phyloP scores from a whole-genome alignment of 1,139 yeast genomes.

The Pichia sp. region DNA sequence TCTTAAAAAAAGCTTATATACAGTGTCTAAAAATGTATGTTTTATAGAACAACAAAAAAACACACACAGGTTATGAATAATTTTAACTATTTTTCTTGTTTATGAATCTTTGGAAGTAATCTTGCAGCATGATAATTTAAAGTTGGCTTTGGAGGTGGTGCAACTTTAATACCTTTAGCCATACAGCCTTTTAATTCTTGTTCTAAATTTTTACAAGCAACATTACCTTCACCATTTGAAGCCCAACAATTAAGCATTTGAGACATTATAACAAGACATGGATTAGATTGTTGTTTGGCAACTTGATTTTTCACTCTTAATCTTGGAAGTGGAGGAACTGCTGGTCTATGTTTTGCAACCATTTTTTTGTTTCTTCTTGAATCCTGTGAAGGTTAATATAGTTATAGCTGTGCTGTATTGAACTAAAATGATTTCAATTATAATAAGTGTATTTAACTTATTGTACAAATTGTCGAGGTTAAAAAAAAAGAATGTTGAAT shows the following conservation, averaged over 20 bases:
- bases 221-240: constrained; percentile 80
- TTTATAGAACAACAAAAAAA: too few species aligned
- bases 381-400: too few species aligned
- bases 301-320: constrained; percentile 63
- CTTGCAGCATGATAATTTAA: constrained; percentile 82
- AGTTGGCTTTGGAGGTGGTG: constrained; percentile 41
- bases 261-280: constrained; percentile 78
- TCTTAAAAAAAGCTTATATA: too few species aligned
- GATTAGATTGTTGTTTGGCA: constrained; percentile 53
- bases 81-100: constrained; percentile 20
- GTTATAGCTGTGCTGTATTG: too few species aligned
- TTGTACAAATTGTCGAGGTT: too few species aligned
- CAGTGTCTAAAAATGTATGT: too few species aligned
- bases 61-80: too few species aligned
- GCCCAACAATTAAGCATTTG: constrained; percentile 94
- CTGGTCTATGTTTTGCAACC: constrained; percentile 20
- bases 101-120: constrained; percentile 61
- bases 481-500: too few species aligned
- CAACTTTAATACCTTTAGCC: constrained; percentile 40
- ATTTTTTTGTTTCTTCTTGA: background rate
- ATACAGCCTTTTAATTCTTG: constrained; percentile 49
- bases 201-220: constrained; percentile 59
- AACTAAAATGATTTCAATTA: too few species aligned
- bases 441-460: too few species aligned
- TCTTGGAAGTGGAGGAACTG: constrained; percentile 69